These are phyloP conservation scores for Pythium monospermum DNA, from an alignment of 352 stramenopile species.

Conservation along the genomic window DNA sequence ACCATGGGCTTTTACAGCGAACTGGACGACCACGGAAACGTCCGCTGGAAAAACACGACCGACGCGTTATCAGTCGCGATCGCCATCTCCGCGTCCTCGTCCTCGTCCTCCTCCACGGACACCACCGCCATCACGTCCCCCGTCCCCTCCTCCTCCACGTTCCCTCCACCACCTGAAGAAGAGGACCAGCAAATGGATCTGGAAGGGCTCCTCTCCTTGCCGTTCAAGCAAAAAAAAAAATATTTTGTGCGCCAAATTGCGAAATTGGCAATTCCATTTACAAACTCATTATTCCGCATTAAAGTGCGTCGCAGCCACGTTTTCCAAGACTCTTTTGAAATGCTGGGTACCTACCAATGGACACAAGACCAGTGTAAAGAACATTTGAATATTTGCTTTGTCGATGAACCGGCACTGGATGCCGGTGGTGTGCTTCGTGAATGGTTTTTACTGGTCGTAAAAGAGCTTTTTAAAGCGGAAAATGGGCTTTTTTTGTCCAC, in stretches of 20 bases:
- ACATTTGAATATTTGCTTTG: slow-evolving; percentile 73
- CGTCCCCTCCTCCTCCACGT: not conserved
- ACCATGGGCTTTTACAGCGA: slow-evolving; percentile 32
- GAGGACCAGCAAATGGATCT: slow-evolving; percentile 21
- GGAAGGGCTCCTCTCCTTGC: slow-evolving; percentile 36
- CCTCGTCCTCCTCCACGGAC: not conserved
- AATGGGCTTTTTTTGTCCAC: slow-evolving; percentile 51
- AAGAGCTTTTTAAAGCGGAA: slow-evolving; percentile 48
- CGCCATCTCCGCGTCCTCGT: slow-evolving; percentile 6
- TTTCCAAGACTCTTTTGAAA: slow-evolving; percentile 60
- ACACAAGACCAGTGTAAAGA: slow-evolving; percentile 34
- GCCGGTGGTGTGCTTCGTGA: slow-evolving; percentile 59
- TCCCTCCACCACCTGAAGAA: not conserved
- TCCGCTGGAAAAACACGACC: slow-evolving; percentile 24
- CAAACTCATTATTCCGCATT: slow-evolving; percentile 54
- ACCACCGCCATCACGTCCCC: not conserved
- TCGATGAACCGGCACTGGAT: slow-evolving; percentile 58
- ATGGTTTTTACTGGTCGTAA: slow-evolving; percentile 60
- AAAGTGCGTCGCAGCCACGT: slow-evolving; percentile 47
- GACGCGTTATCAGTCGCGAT: slow-evolving; percentile 13
- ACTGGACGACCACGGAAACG: slow-evolving; percentile 20
- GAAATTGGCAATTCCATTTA: slow-evolving; percentile 50
- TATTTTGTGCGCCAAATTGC: slow-evolving; percentile 71
- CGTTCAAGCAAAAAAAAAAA: slow-evolving; percentile 36
- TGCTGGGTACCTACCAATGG: slow-evolving; percentile 32